Percentiles rank a stretch among this genome's conserved stretches.
Evolutionary conservation across 2,329 filamentous ascomycete species (phyloP).

Genomic region (Pleurostoma richardsiae): DNA sequence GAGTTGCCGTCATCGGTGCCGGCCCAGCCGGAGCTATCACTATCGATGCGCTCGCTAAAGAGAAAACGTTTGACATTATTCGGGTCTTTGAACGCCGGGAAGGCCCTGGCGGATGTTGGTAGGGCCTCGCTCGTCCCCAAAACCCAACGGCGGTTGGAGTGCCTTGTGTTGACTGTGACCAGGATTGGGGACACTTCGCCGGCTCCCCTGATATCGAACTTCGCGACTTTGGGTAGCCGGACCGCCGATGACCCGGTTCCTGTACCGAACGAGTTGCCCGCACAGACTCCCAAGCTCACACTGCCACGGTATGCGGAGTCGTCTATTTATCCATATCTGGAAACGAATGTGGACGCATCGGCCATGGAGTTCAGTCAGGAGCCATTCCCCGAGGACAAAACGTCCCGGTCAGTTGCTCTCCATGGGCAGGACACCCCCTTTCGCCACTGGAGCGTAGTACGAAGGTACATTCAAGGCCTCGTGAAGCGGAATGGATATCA

Average conservation of each 20-base stretch:
- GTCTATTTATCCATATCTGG: slow-evolving; percentile 44
- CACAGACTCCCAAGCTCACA: slow-evolving; percentile 30
- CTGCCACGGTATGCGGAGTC: slow-evolving; percentile 25
- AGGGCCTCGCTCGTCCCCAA: slow-evolving; percentile 10
- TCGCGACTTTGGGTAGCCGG: slow-evolving; percentile 39
- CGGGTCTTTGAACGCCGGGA: slow-evolving; percentile 55
- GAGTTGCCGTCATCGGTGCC: slow-evolving; percentile 51
- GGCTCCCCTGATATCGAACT: slow-evolving; percentile 35
- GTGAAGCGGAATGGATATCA: slow-evolving; percentile 48
- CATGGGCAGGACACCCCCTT: slow-evolving; percentile 57
- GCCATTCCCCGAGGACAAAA: slow-evolving; percentile 36
- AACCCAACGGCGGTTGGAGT: background rate
- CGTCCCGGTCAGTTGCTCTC: slow-evolving; percentile 31
- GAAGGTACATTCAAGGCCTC: slow-evolving; percentile 47
- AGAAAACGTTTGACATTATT: slow-evolving; percentile 49
- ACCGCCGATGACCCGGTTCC: slow-evolving; percentile 42
- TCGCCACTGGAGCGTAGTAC: slow-evolving; percentile 52
- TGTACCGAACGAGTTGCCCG: slow-evolving; percentile 42
- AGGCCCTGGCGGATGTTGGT: slow-evolving; percentile 52
- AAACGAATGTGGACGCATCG: slow-evolving; percentile 55
- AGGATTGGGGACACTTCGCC: slow-evolving; percentile 35
- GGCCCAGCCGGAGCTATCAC: slow-evolving; percentile 53
- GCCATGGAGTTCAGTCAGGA: slow-evolving; percentile 57
- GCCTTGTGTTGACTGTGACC: background rate
- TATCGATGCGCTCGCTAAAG: slow-evolving; percentile 50